Evolutionary conservation across 306 rosid species (phyloP).

Genomic region (Sicyos edulis): DNA sequence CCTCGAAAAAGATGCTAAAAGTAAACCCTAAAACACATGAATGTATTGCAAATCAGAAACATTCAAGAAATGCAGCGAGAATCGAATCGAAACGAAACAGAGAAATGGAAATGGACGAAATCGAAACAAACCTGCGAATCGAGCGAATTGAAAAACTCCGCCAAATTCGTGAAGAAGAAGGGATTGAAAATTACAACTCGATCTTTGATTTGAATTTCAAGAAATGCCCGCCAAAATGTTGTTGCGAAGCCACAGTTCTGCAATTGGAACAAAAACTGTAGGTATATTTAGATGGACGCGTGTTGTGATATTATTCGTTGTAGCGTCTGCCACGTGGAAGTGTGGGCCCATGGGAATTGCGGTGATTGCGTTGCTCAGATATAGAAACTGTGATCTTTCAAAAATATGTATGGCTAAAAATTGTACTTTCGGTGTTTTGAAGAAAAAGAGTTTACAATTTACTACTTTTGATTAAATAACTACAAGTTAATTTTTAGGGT

Average conservation of each 20-base stretch:
- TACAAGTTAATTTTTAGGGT: too few relatives aligned
- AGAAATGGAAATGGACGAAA: neutral
- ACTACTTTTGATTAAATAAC: too few relatives aligned
- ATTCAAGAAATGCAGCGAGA: constrained; percentile 5
- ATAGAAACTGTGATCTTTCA: constrained; percentile 1
- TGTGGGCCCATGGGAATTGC: constrained; percentile 31
- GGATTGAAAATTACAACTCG: too few relatives aligned
- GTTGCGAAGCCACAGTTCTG: neutral
- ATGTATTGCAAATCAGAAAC: neutral
- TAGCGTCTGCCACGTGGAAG: neutral
- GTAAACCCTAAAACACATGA: neutral
- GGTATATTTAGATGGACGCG: constrained; percentile 23
- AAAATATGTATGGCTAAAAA: too few relatives aligned
- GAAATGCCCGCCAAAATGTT: constrained; percentile 71
- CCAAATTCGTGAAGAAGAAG: neutral
- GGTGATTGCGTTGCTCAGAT: constrained; percentile 29
- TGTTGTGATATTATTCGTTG: neutral
- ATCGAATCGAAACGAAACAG: neutral
- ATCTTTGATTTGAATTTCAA: constrained; percentile 47
- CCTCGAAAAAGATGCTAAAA: neutral
- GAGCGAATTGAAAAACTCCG: neutral
- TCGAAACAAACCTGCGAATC: constrained; percentile 12
- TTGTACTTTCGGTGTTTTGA: too few relatives aligned
- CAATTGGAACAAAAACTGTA: constrained; percentile 22
- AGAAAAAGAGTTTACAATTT: too few relatives aligned